phyloP scores from a whole-genome alignment of 2,329 filamentous ascomycete species.

The Phialophora macrospora region DNA sequence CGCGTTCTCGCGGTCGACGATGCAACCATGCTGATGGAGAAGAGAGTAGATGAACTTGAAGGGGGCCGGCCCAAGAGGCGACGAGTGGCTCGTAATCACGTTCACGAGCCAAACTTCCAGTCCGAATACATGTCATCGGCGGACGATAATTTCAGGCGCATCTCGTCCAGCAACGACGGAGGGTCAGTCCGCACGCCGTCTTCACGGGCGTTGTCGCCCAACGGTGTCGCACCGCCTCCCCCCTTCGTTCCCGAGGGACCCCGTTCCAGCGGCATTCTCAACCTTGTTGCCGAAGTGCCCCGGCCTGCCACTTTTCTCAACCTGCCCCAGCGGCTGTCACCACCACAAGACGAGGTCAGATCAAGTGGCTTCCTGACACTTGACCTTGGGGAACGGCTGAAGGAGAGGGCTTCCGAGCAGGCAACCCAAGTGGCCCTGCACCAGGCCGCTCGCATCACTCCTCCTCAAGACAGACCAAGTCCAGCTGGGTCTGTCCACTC shows the following conservation, averaged over 20 bases:
- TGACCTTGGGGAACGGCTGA: conserved; percentile 32
- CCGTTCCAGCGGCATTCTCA: conserved; percentile 39
- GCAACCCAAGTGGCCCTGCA: conserved; percentile 21
- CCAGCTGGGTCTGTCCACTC: conserved; percentile 28
- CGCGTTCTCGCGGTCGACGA: conserved; percentile 41
- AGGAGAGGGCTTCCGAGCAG: conserved; percentile 25
- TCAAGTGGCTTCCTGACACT: conserved; percentile 39
- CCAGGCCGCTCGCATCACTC: conserved; percentile 23
- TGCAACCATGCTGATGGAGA: conserved; percentile 35
- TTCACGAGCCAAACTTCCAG: conserved; percentile 19
- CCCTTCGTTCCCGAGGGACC: conserved; percentile 30
- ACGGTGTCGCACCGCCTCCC: conserved; percentile 19
- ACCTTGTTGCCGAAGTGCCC: conserved; percentile 32
- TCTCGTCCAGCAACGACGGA: conserved; percentile 34
- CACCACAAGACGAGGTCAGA: conserved; percentile 36
- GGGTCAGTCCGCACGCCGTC: conserved; percentile 36
- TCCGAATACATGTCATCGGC: conserved; percentile 32
- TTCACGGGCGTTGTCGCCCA: conserved; percentile 35
- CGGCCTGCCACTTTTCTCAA: conserved; percentile 16
- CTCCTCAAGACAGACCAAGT: conserved; percentile 31
- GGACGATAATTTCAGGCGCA: conserved; percentile 28
- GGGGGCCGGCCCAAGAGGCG: conserved; percentile 30
- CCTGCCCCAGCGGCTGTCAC: conserved; percentile 27
- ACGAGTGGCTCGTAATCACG: conserved; percentile 27
- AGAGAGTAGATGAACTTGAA: conserved; percentile 39